Conservation (phyloP, 306 rosid genomes). For the Comarum palustre region DNA sequence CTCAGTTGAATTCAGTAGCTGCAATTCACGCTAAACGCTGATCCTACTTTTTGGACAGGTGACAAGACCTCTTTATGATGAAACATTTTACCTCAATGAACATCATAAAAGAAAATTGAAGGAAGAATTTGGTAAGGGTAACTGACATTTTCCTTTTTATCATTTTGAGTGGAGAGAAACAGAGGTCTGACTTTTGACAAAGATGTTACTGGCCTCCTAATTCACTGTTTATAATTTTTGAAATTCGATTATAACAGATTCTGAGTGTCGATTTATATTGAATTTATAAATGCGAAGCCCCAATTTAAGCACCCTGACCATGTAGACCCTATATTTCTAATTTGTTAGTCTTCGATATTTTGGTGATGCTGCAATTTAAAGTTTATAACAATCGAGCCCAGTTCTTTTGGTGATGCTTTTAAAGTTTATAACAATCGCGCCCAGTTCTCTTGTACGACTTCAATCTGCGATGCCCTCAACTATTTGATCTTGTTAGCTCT, state of each 20-base stretch:
- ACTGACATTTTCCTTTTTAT: conserved; percentile 15
- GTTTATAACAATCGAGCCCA: neutral
- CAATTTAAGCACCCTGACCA: neutral
- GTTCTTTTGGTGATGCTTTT: neutral
- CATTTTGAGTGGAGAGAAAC: conserved; percentile 12
- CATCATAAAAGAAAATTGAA: conserved; percentile 74
- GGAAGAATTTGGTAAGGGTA: conserved; percentile 81
- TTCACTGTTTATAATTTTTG: neutral
- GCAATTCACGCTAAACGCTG: conserved; percentile 26
- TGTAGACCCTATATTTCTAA: neutral
- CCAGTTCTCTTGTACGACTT: neutral
- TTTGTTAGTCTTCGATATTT: neutral
- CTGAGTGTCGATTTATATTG: neutral
- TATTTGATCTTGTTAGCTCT: neutral
- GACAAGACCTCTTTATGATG: conserved; percentile 67
- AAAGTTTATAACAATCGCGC: neutral
- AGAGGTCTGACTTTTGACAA: neutral
- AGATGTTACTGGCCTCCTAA: neutral
- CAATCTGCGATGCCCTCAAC: neutral
- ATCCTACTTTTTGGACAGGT: conserved; percentile 46
- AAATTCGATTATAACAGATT: no score
- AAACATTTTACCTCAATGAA: conserved; percentile 57
- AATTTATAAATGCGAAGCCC: neutral
- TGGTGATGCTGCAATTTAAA: neutral
- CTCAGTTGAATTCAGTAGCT: conserved; percentile 8